phyloP scores from a whole-genome alignment of 805 yeast species.

The Ogataea minuta region DNA sequence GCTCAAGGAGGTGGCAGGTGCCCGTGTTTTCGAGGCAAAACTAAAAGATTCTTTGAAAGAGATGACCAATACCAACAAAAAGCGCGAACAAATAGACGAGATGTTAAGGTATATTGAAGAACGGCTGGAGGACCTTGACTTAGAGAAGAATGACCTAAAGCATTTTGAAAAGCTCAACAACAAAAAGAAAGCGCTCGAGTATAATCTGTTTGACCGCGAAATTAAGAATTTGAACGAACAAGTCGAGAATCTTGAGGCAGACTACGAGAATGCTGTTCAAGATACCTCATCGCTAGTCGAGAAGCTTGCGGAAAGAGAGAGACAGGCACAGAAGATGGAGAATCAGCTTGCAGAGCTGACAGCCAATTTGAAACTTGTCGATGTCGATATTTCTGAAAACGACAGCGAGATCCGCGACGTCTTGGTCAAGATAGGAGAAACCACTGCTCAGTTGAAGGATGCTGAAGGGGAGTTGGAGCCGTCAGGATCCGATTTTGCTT shows the following conservation, averaged over 20 bases:
- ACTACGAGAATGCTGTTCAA: constrained; percentile 48
- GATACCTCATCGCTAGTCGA: constrained; percentile 53
- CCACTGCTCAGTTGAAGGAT: constrained; percentile 46
- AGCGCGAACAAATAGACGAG: constrained; percentile 70
- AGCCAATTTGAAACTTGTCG: constrained; percentile 47
- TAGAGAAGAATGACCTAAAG: constrained; percentile 74
- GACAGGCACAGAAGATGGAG: constrained; percentile 42
- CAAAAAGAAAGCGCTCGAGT: constrained; percentile 69
- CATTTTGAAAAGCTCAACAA: constrained; percentile 66
- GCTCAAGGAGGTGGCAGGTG: constrained; percentile 92
- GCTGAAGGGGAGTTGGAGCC: constrained; percentile 36
- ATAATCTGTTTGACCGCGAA: constrained; percentile 75
- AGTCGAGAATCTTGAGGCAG: constrained; percentile 59
- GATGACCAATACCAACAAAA: constrained; percentile 68
- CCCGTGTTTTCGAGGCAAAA: constrained; percentile 82
- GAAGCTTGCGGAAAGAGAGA: constrained; percentile 63
- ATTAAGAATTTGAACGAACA: constrained; percentile 56
- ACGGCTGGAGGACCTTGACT: constrained; percentile 72
- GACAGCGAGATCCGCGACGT: constrained; percentile 49
- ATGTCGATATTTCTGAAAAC: constrained; percentile 56
- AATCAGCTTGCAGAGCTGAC: constrained; percentile 46
- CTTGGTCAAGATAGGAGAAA: constrained; percentile 46
- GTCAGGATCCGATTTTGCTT: constrained; percentile 24
- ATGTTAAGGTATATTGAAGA: constrained; percentile 67
- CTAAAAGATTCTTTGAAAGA: constrained; percentile 76